Conservation (phyloP, 2,329 filamentous ascomycete genomes). For the Pseudopyricularia javanii region DNA sequence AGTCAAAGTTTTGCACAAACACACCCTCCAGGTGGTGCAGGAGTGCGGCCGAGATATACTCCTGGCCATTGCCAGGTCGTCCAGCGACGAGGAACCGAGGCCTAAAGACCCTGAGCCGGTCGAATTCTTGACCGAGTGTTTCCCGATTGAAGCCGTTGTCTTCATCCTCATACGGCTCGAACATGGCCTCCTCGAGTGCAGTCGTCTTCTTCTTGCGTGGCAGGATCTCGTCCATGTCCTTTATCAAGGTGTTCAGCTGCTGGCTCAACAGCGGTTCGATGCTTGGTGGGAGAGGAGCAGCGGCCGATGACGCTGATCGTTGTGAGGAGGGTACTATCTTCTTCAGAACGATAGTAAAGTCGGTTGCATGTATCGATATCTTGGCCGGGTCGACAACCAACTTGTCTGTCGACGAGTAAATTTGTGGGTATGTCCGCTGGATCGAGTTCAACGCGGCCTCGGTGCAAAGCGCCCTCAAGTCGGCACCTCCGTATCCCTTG, state of each 20-base stretch:
- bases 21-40: slow-evolving; percentile 87
- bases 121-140: slow-evolving; percentile 64
- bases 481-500: slow-evolving; percentile 88
- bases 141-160: slow-evolving; percentile 80
- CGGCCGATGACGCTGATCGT: slow-evolving; percentile 73
- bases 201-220: slow-evolving; percentile 79
- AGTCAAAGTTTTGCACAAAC: slow-evolving; percentile 88
- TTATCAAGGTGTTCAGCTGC: slow-evolving; percentile 58
- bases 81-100: slow-evolving; percentile 78
- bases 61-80: slow-evolving; percentile 75
- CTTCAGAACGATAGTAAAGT: slow-evolving; percentile 95
- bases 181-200: slow-evolving; percentile 88
- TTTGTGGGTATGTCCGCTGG: slow-evolving; percentile 90
- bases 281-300: slow-evolving; percentile 64
- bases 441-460: slow-evolving; percentile 94
- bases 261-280: slow-evolving; percentile 71
- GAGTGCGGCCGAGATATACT: slow-evolving; percentile 74
- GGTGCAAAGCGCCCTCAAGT: slow-evolving; percentile 85
- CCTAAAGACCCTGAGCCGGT: slow-evolving; percentile 75
- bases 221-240: slow-evolving; percentile 60
- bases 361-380: slow-evolving; percentile 79
- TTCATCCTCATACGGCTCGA: slow-evolving; percentile 69
- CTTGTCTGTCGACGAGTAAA: slow-evolving; percentile 84
- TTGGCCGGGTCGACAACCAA: slow-evolving; percentile 74
- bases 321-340: slow-evolving; percentile 95